Base-by-base conservation (phyloP, 106 monocot genomes). In the Dioscorea zingiberensis region DNA sequence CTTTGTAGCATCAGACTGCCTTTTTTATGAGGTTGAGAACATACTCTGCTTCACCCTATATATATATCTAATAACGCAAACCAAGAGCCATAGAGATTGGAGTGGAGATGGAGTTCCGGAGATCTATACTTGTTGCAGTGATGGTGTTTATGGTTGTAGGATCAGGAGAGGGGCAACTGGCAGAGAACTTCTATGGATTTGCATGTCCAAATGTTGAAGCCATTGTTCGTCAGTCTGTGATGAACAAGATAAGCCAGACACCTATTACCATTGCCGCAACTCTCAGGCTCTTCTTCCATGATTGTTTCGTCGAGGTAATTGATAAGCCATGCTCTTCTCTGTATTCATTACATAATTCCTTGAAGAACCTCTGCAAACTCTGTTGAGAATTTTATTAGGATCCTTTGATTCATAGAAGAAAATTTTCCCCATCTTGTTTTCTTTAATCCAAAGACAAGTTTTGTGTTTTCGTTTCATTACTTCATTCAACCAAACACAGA, bases 261-360 rank as follows among this genome's bases (percentile, higher is more conserved):
- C 69, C 70, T 21, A 56, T 84, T 29, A 73, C 89, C 1, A 62
- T 70, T 18, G 79, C 89, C 2, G 84, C 68, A 7, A 81, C 84
- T 8, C 70, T 93, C 13, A 32, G 89, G 69, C 84, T 94, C 74
- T 90, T 87, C 87, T 94, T 94, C 72, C 94, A 94, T 77, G 94
- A 94, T 69, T 94, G 94, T 62, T 79, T 90, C 28, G 79, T 87
- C 24, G 58, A 57, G 78, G 94, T 94, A 74, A 22, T n/a, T 18
- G 27, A 19, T 5, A 15, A n/a, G 46, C 21, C 0, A 55, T 48
- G 21, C 13, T 8, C n/a, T 12, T 11, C n/a, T 27, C 10, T 38
- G 9, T 38, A 38, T 38, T 38, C 38, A 38, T 38, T n/a, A n/a
- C n/a, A n/a, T n/a, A n/a, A n/a, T n/a, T n/a, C n/a, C n/a, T n/a